Evolutionary conservation across 176 grass and related monocot genomes (phyloP).

Genomic region (Rhynchospora breviuscula): DNA sequence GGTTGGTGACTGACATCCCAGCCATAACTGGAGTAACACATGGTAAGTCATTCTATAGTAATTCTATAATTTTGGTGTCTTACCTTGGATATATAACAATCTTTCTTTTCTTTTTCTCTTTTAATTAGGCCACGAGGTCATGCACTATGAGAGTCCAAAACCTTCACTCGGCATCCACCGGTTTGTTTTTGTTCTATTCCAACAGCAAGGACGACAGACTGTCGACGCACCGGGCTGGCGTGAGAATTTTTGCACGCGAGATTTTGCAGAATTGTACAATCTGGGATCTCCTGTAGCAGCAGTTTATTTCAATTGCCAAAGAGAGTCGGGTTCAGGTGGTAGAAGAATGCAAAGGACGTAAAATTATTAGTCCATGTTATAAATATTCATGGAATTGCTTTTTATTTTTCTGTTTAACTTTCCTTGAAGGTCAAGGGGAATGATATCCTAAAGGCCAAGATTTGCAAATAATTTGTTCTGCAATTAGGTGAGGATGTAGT

Average conservation of each 20-base stretch:
- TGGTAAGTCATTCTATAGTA: constrained; percentile 29
- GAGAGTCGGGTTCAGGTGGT: constrained; percentile 69
- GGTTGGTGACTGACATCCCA: constrained; percentile 88
- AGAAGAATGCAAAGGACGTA: constrained; percentile 42
- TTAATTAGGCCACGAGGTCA: constrained; percentile 49
- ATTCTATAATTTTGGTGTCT: background rate
- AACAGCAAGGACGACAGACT: constrained; percentile 62
- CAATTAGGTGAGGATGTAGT: background rate
- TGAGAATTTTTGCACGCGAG: constrained; percentile 67
- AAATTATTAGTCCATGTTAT: background rate
- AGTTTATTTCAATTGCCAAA: constrained; percentile 88
- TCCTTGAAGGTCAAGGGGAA: background rate
- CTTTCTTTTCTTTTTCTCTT: background rate
- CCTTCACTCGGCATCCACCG: constrained; percentile 82
- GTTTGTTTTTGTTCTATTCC: constrained; percentile 72
- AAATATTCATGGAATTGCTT: constrained; percentile 4
- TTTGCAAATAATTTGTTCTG: background rate
- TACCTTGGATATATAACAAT: background rate
- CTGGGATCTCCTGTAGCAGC: constrained; percentile 67
- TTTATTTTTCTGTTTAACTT: background rate
- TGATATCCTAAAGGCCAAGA: background rate
- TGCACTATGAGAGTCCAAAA: constrained; percentile 62
- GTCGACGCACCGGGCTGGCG: constrained; percentile 66
- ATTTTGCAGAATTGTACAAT: constrained; percentile 92
- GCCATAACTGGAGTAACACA: constrained; percentile 49